These are phyloP conservation scores for Penicillium hordei DNA, from an alignment of 2,329 filamentous ascomycete genomes.

Conservation along the genomic window DNA sequence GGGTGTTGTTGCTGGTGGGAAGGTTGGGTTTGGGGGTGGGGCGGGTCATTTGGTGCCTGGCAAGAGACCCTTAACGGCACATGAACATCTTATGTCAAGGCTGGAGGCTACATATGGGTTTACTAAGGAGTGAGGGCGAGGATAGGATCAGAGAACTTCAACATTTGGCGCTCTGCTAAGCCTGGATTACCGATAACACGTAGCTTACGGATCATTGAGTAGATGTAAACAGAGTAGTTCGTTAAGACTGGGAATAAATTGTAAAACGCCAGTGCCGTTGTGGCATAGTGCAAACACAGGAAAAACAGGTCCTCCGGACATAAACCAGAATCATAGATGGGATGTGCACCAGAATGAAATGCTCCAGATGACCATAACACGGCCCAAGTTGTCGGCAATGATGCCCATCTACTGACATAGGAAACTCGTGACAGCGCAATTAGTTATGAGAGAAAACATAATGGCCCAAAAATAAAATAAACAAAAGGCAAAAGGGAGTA, in stretches of 20 bases:
- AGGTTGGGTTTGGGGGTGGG: conserved; percentile 44
- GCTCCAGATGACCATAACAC: conserved; percentile 19
- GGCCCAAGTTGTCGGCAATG: conserved; percentile 21
- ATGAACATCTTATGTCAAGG: conserved; percentile 58
- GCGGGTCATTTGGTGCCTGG: conserved; percentile 34
- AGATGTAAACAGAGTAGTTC: conserved; percentile 17
- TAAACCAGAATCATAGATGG: conserved; percentile 22
- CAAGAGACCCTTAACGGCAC: conserved; percentile 53
- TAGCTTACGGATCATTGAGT: background rate
- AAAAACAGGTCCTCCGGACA: conserved; percentile 20
- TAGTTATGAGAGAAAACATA: conserved; percentile 20
- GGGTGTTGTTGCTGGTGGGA: conserved; percentile 22
- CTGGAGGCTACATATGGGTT: conserved; percentile 60
- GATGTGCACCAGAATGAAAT: conserved; percentile 21
- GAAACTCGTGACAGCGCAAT: conserved; percentile 35
- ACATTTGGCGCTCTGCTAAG: background rate
- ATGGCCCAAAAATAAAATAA: conserved; percentile 11
- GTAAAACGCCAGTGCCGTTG: conserved; percentile 26
- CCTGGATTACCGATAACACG: background rate
- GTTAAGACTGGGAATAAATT: conserved; percentile 21
- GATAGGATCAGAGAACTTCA: background rate
- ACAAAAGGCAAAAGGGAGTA: conserved; percentile 8
- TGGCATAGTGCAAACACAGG: conserved; percentile 27
- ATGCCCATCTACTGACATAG: conserved; percentile 34
- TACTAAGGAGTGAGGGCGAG: conserved; percentile 20